Percentiles rank a stretch among this genome's conserved stretches.
Evolutionary conservation across 2,329 filamentous ascomycete genomes (phyloP).

Genomic region (Colletotrichum musicola): DNA sequence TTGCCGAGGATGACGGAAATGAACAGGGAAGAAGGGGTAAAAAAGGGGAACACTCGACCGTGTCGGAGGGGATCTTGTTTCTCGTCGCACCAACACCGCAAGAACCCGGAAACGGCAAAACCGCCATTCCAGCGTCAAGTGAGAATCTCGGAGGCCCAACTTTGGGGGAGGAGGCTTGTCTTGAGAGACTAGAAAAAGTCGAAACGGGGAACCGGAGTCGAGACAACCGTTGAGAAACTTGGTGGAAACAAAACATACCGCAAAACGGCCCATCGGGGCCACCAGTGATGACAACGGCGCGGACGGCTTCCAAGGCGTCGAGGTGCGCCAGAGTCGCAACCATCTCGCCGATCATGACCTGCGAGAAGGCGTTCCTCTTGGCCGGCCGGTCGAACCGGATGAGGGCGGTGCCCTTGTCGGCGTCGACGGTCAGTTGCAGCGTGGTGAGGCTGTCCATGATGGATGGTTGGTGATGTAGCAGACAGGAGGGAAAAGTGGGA

Average conservation of each 20-base stretch:
- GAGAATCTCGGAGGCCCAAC: too few relatives aligned
- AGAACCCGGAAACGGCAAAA: background rate
- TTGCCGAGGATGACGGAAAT: background rate
- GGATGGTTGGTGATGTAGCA: background rate
- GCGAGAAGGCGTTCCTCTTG: conserved; percentile 71
- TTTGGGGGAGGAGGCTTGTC: too few relatives aligned
- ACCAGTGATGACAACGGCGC: conserved; percentile 54
- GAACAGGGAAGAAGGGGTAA: background rate
- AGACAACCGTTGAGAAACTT: background rate
- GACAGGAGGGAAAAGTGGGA: background rate
- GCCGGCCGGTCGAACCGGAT: conserved; percentile 57
- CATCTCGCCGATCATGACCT: conserved; percentile 61
- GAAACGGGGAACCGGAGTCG: background rate
- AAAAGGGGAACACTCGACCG: background rate
- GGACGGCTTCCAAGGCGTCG: conserved; percentile 43
- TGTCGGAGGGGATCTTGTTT: background rate
- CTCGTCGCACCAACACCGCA: conserved; percentile 5
- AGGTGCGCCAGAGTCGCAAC: conserved; percentile 42
- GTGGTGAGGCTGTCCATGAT: conserved; percentile 36
- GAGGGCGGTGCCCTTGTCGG: conserved; percentile 33
- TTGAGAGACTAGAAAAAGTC: background rate
- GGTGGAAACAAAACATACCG: conserved; percentile 45
- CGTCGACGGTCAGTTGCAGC: conserved; percentile 29
- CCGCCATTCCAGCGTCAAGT: too few relatives aligned
- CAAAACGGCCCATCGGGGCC: conserved; percentile 49